Evolutionary conservation across 169 alveolate species (phyloP).

Genomic region (Eimeria tenella): DNA sequence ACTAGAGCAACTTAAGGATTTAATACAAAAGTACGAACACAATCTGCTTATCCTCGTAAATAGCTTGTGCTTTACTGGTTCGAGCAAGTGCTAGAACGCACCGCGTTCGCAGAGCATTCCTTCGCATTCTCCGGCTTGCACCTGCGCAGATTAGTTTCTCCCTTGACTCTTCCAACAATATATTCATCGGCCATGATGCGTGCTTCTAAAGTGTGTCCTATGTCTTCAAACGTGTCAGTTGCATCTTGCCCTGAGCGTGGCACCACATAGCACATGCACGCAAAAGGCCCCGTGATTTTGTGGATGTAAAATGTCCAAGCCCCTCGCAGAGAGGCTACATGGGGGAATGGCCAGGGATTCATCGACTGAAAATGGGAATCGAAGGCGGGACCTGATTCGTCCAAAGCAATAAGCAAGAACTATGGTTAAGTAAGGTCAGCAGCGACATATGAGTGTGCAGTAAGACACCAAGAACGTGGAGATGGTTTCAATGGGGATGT

Average conservation of each 20-base stretch:
- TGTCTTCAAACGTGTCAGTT: conserved; percentile 77
- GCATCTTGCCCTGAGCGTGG: conserved; percentile 71
- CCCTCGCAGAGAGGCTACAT: too few relatives aligned
- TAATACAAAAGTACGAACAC: neutral
- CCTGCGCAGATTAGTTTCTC: conserved; percentile 27
- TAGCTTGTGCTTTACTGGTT: too few relatives aligned
- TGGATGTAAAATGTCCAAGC: too few relatives aligned
- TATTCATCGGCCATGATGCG: conserved; percentile 67
- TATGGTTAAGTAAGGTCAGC: too few relatives aligned
- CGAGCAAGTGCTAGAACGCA: neutral
- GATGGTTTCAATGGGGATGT: too few relatives aligned
- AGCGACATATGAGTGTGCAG: too few relatives aligned
- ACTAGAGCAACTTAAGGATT: neutral
- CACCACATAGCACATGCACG: neutral
- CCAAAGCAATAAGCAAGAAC: too few relatives aligned
- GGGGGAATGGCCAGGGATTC: too few relatives aligned
- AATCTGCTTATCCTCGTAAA: too few relatives aligned
- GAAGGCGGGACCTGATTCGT: too few relatives aligned
- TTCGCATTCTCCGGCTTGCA: conserved; percentile 78
- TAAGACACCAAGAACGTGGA: too few relatives aligned
- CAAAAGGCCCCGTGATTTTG: neutral
- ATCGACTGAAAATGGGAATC: too few relatives aligned
- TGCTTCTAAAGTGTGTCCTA: conserved; percentile 76
- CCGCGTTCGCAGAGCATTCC: conserved; percentile 77
- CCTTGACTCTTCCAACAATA: conserved; percentile 75